Base-by-base conservation (phyloP, 768 basidiomycete genomes). In the Mycena floridula region DNA sequence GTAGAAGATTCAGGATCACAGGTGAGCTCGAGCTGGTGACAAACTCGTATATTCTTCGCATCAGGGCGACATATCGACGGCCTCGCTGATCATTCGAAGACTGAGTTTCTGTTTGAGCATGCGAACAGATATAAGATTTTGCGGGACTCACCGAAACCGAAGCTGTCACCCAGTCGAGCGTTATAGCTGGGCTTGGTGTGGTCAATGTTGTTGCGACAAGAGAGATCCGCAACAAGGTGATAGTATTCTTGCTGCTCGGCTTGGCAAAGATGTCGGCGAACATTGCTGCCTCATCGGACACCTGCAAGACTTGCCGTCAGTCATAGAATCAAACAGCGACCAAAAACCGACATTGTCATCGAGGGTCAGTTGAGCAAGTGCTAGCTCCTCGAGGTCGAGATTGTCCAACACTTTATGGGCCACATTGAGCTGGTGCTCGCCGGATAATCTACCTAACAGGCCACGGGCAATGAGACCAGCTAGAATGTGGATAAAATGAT, bases 101-200 rank as follows among this genome's bases (percentile, higher is more conserved):
- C n/a, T n/a, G n/a, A n/a, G n/a, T n/a, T n/a, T n/a, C n/a, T n/a
- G n/a, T n/a, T n/a, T n/a, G n/a, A n/a, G n/a, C n/a, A n/a, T n/a
- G n/a, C n/a, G n/a, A n/a, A n/a, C n/a, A n/a, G n/a, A n/a, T n/a
- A n/a, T n/a, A n/a, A n/a, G n/a, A n/a, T n/a, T n/a, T n/a, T n/a
- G n/a, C n/a, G n/a, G n/a, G n/a, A n/a, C n/a, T n/a, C n/a, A n/a
- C n/a, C n/a, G n/a, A n/a, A n/a, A n/a, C n/a, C n/a, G n/a, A n/a
- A n/a, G n/a, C n/a, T n/a, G n/a, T n/a, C n/a, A n/a, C n/a, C 82
- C 84, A 89, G 52, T 79, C 70, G 16, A 81, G 52, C 7, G 55
- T 39, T 2, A 59, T 40, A 23, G 61, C 63, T 3, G 77, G 85
- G 41, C 68, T 64, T 18, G 61, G 67, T 20, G 84, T 71, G n/a